Evolutionary conservation across 495 filamentous ascomycete genomes (phyloP), one percentile per base, ranked within the genome.

Genomic region (Apiosordaria backusii): DNA sequence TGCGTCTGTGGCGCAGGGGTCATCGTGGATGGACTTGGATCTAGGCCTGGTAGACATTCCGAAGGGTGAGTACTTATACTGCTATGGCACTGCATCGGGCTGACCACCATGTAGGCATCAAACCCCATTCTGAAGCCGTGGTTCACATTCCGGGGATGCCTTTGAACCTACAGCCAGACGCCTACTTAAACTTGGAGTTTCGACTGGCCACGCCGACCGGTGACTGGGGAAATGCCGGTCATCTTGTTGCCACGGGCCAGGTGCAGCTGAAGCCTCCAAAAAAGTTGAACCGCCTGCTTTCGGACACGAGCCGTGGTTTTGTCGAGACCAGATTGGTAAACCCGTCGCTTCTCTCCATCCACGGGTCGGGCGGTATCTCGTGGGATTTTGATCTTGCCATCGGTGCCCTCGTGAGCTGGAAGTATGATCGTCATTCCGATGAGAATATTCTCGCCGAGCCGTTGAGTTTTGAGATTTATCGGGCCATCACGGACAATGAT

Each of bases 401-500:
- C 18, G 83, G 83, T 27, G 70, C 67, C 10, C 71, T 84, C 15
- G 67, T 67, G 13, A 80, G 74, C 24, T 79, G 81, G 73, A 72
- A 67, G 10, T 70, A 76, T 19, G 60, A 62, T 4, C 25, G 58
- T 24, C 15, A 67, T 16, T 10, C 62, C 6, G 26, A 70, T 5
- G 50, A 40, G 23, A 81, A 82, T 68, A 65, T 85, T 50, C 74
- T 86, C 60, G 78, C 79, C 40, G 68, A 76, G 19, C 79, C 82
- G 0, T 72, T 82, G 6, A 23, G 67, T 4, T 73, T 86, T 7
- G 75, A 76, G 50, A 79, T 86, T 68, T 84, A 85, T 73, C 81
- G 84, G 27, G 76, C 84, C 0, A 83, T 82, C 24, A 91, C 89
- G 4, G 85, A 90, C 73, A 90, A 90, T 74, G 89, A 91, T 68